Conservation (phyloP, 225 moss, liverwort and hornwort species). For the Sphagnum tenellum region DNA sequence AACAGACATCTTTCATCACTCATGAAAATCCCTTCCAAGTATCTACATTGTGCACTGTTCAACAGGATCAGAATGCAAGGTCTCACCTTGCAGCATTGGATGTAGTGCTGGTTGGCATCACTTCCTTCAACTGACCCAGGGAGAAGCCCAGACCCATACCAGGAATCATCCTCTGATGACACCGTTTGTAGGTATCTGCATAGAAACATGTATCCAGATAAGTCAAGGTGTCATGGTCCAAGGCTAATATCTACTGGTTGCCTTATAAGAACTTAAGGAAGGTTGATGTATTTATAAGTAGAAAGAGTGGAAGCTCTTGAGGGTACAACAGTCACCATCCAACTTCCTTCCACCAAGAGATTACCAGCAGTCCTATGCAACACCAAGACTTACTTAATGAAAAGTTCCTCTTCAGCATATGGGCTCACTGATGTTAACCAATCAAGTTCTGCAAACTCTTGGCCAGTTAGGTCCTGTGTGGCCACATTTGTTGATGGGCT, state of each 20-base stretch:
- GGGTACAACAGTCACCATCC: no score
- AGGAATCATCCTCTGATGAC: slow-evolving; percentile 44
- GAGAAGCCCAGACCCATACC: slow-evolving; percentile 80
- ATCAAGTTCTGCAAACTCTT: slow-evolving; percentile 53
- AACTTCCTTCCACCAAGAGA: no score
- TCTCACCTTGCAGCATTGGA: slow-evolving; percentile 52
- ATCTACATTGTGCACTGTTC: not conserved
- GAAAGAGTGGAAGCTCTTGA: no score
- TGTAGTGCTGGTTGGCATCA: slow-evolving; percentile 83
- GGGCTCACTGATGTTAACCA: slow-evolving; percentile 41
- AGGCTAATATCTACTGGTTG: no score
- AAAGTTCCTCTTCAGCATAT: slow-evolving; percentile 31
- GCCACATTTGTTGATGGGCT: no score
- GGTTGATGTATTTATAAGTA: no score
- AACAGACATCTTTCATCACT: not conserved
- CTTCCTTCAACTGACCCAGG: slow-evolving; percentile 62
- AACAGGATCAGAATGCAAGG: not conserved
- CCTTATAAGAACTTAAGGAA: no score
- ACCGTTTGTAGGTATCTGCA: slow-evolving; percentile 42
- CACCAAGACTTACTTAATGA: slow-evolving; percentile 30
- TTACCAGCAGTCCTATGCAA: no score
- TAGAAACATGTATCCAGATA: no score
- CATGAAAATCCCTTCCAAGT: not conserved
- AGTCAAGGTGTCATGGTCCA: no score
- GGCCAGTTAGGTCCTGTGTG: slow-evolving; percentile 26